Evolutionary conservation across 352 stramenopile species (phyloP), one percentile per base, ranked within the genome.

Genomic region (Pelagophyceae sp.): DNA sequence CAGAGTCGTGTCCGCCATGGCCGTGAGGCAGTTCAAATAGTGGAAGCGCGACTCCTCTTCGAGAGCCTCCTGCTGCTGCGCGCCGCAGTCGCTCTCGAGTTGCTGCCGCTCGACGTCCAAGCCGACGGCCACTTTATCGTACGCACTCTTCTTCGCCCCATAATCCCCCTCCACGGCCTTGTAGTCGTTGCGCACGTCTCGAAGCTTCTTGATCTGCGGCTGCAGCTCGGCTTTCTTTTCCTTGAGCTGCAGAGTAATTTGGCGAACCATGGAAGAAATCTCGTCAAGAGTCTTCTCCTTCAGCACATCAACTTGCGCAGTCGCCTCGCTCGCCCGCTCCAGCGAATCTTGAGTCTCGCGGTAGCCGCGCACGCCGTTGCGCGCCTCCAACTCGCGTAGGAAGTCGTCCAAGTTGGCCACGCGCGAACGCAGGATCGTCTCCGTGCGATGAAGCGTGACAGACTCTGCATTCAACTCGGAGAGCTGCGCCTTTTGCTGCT

Each of bases 221-320:
- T 92, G 90, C 37, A 98, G 82, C 65, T 83, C 80, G 60, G 71
- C 77, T 60, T 85, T 81, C 76, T 95, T 92, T 71, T 90, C 92
- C 79, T 96, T 96, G 31, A 93, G 87, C 69, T 94, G 90, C 54
- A 91, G 83, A 80, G 93, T 95, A 70, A 97, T 96, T 65, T 95
- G 87, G 11, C 91, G 90, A 23, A 97, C 92, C 40, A 96, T 88
- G 31, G 83, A 84, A 54, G 90, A 96, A 71, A 97, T 96, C 77
- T 97, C 93, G 77, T 97, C 92, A 25, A 98, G 86, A 37, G 90
- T 97, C 81, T 95, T 86, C 17, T 89, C 89, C 78, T 97, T 98
- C 45, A 92, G 79, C 76, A 92, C 87, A 82, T 98, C 95, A 61
- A 96, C 85, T 63, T 90, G 84, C 27, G 89, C 86, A 63, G 94